Evolutionary conservation across 2,329 filamentous ascomycete species (phyloP), one percentile per base, ranked within the genome.

Genomic region (Hirsutella minnesotensis): DNA sequence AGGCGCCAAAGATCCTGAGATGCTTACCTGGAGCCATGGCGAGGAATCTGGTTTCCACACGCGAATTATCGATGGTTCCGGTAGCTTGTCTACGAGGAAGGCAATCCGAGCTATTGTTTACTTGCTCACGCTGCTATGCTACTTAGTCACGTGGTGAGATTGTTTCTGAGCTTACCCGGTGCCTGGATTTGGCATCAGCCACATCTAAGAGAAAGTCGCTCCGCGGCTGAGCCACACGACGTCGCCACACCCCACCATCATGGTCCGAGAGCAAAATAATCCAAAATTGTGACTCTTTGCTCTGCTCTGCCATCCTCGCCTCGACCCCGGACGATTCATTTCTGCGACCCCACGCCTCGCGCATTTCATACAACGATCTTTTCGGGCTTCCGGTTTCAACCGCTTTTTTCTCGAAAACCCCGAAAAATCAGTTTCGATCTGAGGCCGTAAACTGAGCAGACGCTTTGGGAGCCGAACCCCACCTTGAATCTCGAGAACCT

Each of bases 281-380:
- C 63, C 62, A 66, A 66, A 66, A 65, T 65, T 65, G 53, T 63
- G 60, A 64, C 61, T 63, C 61, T 53, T 56, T 27, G 24, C 24
- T 27, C 7, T 12, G 16, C 31, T 43, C 19, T 18, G n/a, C n/a
- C n/a, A n/a, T n/a, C 36, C n/a, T 39, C 42, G 13, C 38, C 24
- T 24, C 42, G 39, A 21, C 42, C 22, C 18, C 20, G 22, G 19
- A 30, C 18, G 43, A 46, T 13, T 18, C 33, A 16, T 35, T 22
- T 29, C 36, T 30, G 30, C 22, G 42, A 43, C 37, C 33, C 16
- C 33, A 35, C 33, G 33, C 9, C n/a, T n/a, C 3, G 33, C 33
- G 33, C 33, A 16, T 19, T n/a, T 5, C 15, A 9, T n/a, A 18
- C 5, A 18, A 35, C n/a, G 15, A 35, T n/a, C 15, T 10, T 18